Base-by-base conservation (phyloP, 2,329 filamentous ascomycete genomes). In the Pezicula neosporulosa region DNA sequence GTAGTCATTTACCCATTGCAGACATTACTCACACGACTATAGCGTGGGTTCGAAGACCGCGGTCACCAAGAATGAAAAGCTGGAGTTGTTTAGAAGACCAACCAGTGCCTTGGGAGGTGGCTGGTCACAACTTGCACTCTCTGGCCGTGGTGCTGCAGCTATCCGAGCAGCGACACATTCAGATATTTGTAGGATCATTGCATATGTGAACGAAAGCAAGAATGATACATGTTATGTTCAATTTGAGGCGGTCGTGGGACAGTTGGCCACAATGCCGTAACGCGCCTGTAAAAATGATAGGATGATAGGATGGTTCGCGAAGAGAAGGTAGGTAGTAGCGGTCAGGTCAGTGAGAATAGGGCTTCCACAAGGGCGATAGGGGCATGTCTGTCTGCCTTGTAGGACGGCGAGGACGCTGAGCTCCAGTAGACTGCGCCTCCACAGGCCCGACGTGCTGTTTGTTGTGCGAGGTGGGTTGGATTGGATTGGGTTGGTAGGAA, bases 131-230 rank as follows among this genome's bases (percentile, higher is more conserved):
- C 53, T 43, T 51, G 44, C 49, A 52, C 46, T 54, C 52, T 52
- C 49, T 53, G 47, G 30, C 58, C 28, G 46, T 53, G 43, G 55
- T 55, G 51, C 56, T 61, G 61, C 62, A 60, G 50, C 49, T 58
- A 56, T 56, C 56, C 57, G 61, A 51, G 44, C 30, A 53, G 50
- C 43, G 37, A 52, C 58, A 58, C 55, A 56, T 57, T 58, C 58
- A 47, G 56, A 35, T 54, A 57, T 54, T 59, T 58, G 57, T 56
- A 56, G 37, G 53, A 60, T 61, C 61, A 65, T 65, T 58, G 59
- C 56, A 62, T 59, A 49, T 38, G 51, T 33, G 27, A 44, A 45
- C 45, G 46, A 24, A 47, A 44, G 44, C 28, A 19, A 28, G 27
- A 39, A 43, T 44, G 44, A 50, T 39, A 37, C 43, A 18, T 35